These are phyloP conservation scores for Pleurotus eryngii DNA, from an alignment of 768 basidiomycete genomes.

Conservation along the genomic window DNA sequence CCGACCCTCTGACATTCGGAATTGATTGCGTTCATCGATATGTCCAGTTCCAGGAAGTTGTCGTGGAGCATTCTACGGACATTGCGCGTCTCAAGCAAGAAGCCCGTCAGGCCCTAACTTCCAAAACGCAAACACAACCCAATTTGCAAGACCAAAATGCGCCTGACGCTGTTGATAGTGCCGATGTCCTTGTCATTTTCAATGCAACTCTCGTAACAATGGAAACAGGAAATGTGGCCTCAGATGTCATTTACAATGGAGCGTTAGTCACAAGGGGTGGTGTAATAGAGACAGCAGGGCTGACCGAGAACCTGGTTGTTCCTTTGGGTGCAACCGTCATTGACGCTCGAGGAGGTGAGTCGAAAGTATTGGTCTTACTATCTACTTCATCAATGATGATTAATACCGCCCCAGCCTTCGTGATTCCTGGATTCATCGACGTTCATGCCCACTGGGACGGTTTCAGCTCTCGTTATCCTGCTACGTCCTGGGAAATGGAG, in stretches of 20 bases:
- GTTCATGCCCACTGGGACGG: constrained; percentile 76
- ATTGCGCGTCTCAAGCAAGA: constrained; percentile 55
- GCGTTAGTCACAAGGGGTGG: constrained; percentile 54
- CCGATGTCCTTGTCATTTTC: constrained; percentile 52
- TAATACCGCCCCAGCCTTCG: constrained; percentile 40
- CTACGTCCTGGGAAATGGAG: constrained; percentile 71
- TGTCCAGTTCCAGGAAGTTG: constrained; percentile 55
- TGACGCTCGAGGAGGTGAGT: constrained; percentile 60
- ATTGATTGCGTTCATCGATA: constrained; percentile 56
- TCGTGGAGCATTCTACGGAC: constrained; percentile 60
- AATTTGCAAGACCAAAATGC: neutral
- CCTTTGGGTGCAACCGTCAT: constrained; percentile 43
- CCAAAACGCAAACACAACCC: neutral
- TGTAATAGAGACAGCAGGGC: constrained; percentile 49
- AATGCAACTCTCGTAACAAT: constrained; percentile 74
- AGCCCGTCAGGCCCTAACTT: constrained; percentile 26
- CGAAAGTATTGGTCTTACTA: neutral
- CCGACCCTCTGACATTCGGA: constrained; percentile 55
- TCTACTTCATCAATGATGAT: neutral
- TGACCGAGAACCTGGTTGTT: constrained; percentile 25
- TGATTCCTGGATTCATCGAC: constrained; percentile 73
- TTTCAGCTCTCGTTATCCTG: constrained; percentile 47
- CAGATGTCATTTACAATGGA: constrained; percentile 52
- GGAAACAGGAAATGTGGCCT: constrained; percentile 46
- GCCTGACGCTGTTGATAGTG: constrained; percentile 15